These are phyloP conservation scores for Arabidopsis suecica DNA, from an alignment of 345 rosid species.

Conservation along the genomic window DNA sequence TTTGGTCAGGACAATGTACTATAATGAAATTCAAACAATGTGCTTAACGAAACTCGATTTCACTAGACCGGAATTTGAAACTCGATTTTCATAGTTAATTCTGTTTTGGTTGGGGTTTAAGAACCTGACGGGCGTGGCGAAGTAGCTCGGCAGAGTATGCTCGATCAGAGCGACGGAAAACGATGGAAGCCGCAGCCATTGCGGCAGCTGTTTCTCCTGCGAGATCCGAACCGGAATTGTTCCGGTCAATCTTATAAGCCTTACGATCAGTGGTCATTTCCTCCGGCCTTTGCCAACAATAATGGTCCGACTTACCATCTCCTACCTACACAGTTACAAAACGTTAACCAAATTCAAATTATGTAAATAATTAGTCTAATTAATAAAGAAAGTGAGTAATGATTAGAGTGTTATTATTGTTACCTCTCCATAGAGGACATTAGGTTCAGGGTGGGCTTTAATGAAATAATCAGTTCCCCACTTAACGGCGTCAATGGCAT, in stretches of 20 bases:
- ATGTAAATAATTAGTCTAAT: not conserved
- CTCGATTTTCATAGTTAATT: not conserved
- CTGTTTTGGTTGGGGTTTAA: not conserved
- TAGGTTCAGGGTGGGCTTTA: slow-evolving; percentile 55
- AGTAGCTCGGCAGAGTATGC: slow-evolving; percentile 73
- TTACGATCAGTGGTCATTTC: slow-evolving; percentile 92
- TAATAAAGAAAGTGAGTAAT: not conserved
- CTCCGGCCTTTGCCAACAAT: slow-evolving; percentile 99
- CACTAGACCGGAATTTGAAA: not conserved
- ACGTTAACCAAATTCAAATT: not conserved
- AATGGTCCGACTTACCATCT: slow-evolving; percentile 90
- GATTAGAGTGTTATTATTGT: not conserved
- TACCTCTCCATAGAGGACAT: slow-evolving; percentile 46
- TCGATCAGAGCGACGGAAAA: slow-evolving; percentile 69
- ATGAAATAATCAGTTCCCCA: slow-evolving; percentile 86
- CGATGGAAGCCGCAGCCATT: slow-evolving; percentile 95
- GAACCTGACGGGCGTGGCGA: slow-evolving; percentile 77
- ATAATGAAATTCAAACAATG: not conserved
- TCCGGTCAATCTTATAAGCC: slow-evolving; percentile 75
- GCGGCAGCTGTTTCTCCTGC: slow-evolving; percentile 98
- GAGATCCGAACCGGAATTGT: slow-evolving; percentile 94
- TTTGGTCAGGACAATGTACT: too few relatives aligned
- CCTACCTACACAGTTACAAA: slow-evolving; percentile 66
- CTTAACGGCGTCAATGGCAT: slow-evolving; percentile 62
- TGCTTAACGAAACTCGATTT: not conserved